Evolutionary conservation across 345 rosid genomes (phyloP).

Genomic region (Geranium brycei): DNA sequence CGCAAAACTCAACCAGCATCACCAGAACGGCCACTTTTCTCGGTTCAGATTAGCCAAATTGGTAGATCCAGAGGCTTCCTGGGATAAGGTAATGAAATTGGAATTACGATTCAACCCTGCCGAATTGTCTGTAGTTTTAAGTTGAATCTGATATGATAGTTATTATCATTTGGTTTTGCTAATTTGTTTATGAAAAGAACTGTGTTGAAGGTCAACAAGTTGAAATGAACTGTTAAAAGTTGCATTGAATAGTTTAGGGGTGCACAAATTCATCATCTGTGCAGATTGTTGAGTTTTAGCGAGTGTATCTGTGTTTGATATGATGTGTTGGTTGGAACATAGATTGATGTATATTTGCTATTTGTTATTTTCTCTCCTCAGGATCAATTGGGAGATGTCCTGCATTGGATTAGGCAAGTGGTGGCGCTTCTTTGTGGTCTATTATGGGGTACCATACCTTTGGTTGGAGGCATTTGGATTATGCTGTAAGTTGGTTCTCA

Average conservation of each 20-base stretch:
- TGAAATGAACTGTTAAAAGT: not conserved
- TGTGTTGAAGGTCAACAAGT: not conserved
- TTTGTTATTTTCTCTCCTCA: conserved; percentile 13
- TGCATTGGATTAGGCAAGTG: conserved; percentile 92
- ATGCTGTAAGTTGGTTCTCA: conserved; percentile 39
- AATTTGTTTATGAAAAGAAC: not conserved
- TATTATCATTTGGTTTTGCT: too few relatives aligned
- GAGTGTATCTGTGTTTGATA: not conserved
- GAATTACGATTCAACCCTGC: not conserved
- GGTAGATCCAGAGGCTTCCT: conserved; percentile 80
- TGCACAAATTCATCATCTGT: not conserved
- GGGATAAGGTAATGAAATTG: conserved; percentile 56
- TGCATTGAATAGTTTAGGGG: not conserved
- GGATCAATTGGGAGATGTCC: conserved; percentile 96
- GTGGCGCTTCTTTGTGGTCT: conserved; percentile 70
- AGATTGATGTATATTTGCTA: not conserved
- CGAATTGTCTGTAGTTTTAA: not conserved
- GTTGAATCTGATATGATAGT: not conserved
- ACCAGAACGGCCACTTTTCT: conserved; percentile 53
- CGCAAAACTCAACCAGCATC: conserved; percentile 39
- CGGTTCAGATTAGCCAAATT: conserved; percentile 55
- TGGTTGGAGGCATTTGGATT: conserved; percentile 87
- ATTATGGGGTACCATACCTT: conserved; percentile 73
- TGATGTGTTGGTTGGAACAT: not conserved
- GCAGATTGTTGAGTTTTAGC: not conserved